Evolutionary conservation across 176 grass and related monocot genomes (phyloP).

Genomic region (Musa acuminata): DNA sequence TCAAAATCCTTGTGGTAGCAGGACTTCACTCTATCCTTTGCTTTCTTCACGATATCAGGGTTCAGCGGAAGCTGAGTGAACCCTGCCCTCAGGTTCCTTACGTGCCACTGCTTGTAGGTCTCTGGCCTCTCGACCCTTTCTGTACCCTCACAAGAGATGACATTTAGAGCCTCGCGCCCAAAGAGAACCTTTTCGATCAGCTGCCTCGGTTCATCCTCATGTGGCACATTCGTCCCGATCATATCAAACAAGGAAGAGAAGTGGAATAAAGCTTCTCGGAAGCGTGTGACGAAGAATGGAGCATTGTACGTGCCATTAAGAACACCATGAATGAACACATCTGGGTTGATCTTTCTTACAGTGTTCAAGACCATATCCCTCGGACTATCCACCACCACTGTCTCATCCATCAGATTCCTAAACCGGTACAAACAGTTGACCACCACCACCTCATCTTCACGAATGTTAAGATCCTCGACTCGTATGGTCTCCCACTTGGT

Average conservation of each 20-base stretch:
- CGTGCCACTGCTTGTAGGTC: slow-evolving; percentile 43
- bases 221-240: slow-evolving; percentile 28
- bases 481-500: slow-evolving; percentile 18
- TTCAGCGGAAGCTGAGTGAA: slow-evolving; percentile 27
- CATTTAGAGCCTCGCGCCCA: slow-evolving; percentile 14
- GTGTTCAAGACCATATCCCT: slow-evolving; percentile 27
- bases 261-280: slow-evolving; percentile 30
- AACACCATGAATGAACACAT: slow-evolving; percentile 20
- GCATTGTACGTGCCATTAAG: slow-evolving; percentile 23
- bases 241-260: slow-evolving; percentile 26
- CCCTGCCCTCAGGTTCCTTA: slow-evolving; percentile 20
- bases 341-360: slow-evolving; percentile 25
- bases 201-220: slow-evolving; percentile 21
- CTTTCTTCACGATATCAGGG: neutral
- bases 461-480: slow-evolving; percentile 20
- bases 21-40: slow-evolving; percentile 11
- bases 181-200: slow-evolving; percentile 29
- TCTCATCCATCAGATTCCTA: slow-evolving; percentile 25
- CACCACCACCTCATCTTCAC: slow-evolving; percentile 27
- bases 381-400: neutral
- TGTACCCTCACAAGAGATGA: slow-evolving; percentile 37
- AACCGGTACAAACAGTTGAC: slow-evolving; percentile 15
- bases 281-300: slow-evolving; percentile 37
- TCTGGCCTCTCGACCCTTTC: slow-evolving; percentile 40
- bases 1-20: slow-evolving; percentile 35